Conservation (phyloP, 768 basidiomycete genomes). For the Boletus fagicola region DNA sequence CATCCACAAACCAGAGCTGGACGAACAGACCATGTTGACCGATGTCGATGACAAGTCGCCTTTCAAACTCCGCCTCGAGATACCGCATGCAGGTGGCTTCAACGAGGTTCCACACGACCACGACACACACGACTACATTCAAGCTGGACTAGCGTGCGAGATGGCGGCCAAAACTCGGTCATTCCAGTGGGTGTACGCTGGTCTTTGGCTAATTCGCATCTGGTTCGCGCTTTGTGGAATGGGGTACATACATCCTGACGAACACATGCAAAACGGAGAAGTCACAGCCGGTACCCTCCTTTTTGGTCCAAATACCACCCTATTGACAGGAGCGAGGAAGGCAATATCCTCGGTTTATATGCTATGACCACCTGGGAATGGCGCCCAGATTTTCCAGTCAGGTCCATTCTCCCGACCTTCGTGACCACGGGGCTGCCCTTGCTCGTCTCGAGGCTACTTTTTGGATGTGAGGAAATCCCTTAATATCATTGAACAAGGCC, state of each 20-base stretch:
- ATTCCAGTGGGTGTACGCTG: slow-evolving; percentile 21
- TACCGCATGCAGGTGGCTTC: neutral
- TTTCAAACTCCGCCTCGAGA: slow-evolving; percentile 30
- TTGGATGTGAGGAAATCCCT: slow-evolving; percentile 23
- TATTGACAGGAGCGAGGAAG: slow-evolving; percentile 22
- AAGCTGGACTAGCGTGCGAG: neutral
- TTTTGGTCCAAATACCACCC: neutral
- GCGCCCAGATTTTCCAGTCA: slow-evolving; percentile 33
- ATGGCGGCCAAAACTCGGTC: slow-evolving; percentile 13
- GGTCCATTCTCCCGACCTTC: slow-evolving; percentile 35
- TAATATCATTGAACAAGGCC: neutral
- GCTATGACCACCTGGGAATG: slow-evolving; percentile 39
- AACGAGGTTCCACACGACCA: neutral
- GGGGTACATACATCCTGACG: slow-evolving; percentile 43
- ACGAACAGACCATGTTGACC: slow-evolving; percentile 28
- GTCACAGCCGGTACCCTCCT: slow-evolving; percentile 33
- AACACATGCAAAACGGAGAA: slow-evolving; percentile 43
- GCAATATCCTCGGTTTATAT: slow-evolving; percentile 28
- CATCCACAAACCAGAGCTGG: slow-evolving; percentile 2
- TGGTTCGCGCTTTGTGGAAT: slow-evolving; percentile 35
- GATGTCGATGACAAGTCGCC: slow-evolving; percentile 11
- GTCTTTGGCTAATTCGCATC: slow-evolving; percentile 29
- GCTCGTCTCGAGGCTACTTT: slow-evolving; percentile 13
- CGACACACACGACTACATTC: neutral
- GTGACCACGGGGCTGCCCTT: slow-evolving; percentile 36